A percentile compares a stretch with the other conserved stretches of the same genome.
Evolutionary conservation across 1,284 basidiomycete genomes (phyloP).

Genomic region (Tilletia walkeri): DNA sequence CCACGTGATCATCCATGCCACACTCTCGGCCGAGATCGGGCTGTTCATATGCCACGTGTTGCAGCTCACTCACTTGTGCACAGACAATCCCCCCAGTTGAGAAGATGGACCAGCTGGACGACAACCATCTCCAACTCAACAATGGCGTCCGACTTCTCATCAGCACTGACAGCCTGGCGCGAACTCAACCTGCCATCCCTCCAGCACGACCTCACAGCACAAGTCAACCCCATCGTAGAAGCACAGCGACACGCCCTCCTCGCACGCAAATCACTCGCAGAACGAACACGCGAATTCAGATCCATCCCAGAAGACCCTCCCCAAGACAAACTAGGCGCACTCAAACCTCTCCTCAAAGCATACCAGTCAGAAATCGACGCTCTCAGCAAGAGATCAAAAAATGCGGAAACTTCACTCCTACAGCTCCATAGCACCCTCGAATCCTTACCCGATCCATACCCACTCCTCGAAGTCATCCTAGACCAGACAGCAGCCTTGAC

Average conservation of each 20-base stretch:
- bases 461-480: conserved; percentile 86
- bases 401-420: conserved; percentile 87
- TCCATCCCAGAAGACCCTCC: conserved; percentile 31
- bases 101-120: background rate
- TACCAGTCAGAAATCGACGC: conserved; percentile 96
- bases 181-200: conserved; percentile 35
- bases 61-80: too few relatives aligned
- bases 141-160: conserved; percentile 32
- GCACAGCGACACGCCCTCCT: conserved; percentile 42
- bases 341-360: conserved; percentile 48
- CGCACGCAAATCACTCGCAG: conserved; percentile 47
- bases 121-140: background rate
- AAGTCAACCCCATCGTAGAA: conserved; percentile 31
- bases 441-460: conserved; percentile 86
- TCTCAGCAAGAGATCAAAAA: conserved; percentile 84
- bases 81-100: too few relatives aligned
- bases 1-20: background rate
- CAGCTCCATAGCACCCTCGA: conserved; percentile 61
- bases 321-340: conserved; percentile 37
- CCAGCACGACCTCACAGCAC: conserved; percentile 29
- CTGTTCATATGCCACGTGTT: too few relatives aligned
- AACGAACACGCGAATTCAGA: conserved; percentile 50
- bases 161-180: conserved; percentile 40
- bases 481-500: conserved; percentile 53
- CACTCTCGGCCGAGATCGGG: too few relatives aligned